These are phyloP conservation scores for Podaxis sp. DNA, from an alignment of 768 basidiomycete species.

Conservation along the genomic window DNA sequence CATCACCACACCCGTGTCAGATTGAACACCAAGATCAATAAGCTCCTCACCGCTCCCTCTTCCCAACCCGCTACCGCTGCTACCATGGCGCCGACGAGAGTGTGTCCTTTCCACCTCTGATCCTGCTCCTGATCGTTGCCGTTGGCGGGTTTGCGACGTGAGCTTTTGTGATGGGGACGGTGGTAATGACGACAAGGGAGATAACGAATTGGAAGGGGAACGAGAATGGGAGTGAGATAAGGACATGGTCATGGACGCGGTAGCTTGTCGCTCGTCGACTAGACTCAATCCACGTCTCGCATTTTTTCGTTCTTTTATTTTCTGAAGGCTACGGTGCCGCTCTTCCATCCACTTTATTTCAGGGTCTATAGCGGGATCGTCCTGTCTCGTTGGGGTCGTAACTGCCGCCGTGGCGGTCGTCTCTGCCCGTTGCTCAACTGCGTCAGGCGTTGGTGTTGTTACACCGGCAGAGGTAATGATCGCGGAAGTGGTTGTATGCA, in stretches of 20 bases:
- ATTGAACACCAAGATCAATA: neutral
- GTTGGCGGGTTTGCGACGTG: neutral
- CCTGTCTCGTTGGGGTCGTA: neutral
- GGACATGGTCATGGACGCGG: neutral
- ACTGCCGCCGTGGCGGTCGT: conserved; percentile 9
- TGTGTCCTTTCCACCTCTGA: neutral
- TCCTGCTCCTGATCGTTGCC: neutral
- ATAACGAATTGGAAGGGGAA: neutral
- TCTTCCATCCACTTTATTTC: conserved; percentile 28
- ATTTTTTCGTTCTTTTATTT: conserved; percentile 28
- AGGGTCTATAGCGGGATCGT: neutral
- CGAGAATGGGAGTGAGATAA: conserved; percentile 1
- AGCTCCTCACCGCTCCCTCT: neutral
- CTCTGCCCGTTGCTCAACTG: too few species aligned
- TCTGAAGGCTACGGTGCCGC: conserved; percentile 27
- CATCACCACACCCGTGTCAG: neutral
- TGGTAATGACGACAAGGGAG: neutral
- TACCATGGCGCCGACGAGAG: neutral
- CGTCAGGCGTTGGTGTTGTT: neutral
- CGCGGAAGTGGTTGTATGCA: neutral
- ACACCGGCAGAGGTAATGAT: neutral
- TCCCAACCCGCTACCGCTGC: neutral
- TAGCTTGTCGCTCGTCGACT: conserved; percentile 5
- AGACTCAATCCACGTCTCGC: conserved; percentile 19
- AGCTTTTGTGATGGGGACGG: neutral